Conservation (phyloP, 305 asterid genomes). For the Rubia occidens region DNA sequence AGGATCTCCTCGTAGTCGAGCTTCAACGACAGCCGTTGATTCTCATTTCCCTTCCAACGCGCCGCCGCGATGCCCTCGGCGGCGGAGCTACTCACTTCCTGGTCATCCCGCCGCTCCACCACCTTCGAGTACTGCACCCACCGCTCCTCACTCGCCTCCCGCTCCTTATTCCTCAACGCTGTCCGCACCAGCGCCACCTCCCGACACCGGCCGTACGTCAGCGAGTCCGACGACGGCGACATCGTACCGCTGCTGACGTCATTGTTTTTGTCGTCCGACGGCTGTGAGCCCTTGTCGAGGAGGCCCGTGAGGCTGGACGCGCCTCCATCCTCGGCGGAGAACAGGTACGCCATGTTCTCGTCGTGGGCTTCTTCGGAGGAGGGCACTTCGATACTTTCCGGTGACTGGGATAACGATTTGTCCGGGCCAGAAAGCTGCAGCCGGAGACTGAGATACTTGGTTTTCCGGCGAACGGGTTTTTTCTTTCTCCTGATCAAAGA, state of each 20-base stretch:
- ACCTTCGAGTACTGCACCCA: constrained; percentile 74
- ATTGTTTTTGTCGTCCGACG: constrained; percentile 27
- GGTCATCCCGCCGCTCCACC: constrained; percentile 59
- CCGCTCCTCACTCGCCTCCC: constrained; percentile 68
- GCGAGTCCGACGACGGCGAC: constrained; percentile 28
- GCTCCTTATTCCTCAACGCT: constrained; percentile 61
- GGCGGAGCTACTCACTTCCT: constrained; percentile 65
- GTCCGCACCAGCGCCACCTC: constrained; percentile 59
- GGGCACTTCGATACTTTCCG: constrained; percentile 11
- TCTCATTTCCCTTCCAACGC: constrained; percentile 16
- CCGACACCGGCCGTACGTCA: constrained; percentile 21
- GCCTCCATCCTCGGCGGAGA: constrained; percentile 61
- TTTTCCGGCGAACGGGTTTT: constrained; percentile 29
- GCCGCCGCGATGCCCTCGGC: constrained; percentile 24
- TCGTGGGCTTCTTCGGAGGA: constrained; percentile 39
- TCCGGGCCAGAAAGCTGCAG: neutral
- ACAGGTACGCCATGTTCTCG: constrained; percentile 50
- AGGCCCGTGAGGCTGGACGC: constrained; percentile 55
- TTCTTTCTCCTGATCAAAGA: constrained; percentile 8
- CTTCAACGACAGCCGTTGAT: constrained; percentile 40
- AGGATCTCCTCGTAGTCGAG: constrained; percentile 62
- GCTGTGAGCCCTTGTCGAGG: constrained; percentile 26
- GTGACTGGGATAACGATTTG: neutral
- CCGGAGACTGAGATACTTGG: constrained; percentile 63
- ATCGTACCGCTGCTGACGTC: constrained; percentile 10